Percentiles rank a stretch among this genome's conserved stretches.
Evolutionary conservation across 805 yeast species (phyloP).

Genomic region (Tetrapisispora nanseiensis): DNA sequence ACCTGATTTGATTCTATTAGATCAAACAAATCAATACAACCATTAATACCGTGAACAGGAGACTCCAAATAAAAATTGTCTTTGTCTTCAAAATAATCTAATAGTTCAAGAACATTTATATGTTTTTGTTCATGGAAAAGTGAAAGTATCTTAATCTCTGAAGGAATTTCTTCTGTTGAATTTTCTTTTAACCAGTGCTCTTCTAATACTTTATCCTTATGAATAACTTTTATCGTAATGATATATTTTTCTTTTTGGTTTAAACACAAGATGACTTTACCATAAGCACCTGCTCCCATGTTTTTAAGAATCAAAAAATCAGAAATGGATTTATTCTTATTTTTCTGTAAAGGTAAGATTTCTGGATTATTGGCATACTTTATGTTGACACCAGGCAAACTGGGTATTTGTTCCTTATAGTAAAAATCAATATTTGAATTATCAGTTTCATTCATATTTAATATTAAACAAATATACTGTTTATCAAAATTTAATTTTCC

Average conservation of each 20-base stretch:
- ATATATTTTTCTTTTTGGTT: slow-evolving; percentile 52
- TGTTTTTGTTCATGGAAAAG: slow-evolving; percentile 65
- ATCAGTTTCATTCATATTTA: not conserved
- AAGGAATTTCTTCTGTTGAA: slow-evolving; percentile 80
- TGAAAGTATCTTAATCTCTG: slow-evolving; percentile 86
- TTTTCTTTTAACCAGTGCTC: slow-evolving; percentile 97
- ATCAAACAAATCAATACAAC: slow-evolving; percentile 88
- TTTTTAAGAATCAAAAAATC: slow-evolving; percentile 64
- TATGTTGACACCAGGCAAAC: slow-evolving; percentile 65
- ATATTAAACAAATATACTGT: not conserved
- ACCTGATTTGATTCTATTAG: slow-evolving; percentile 72
- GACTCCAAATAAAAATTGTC: slow-evolving; percentile 82
- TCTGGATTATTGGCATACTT: slow-evolving; percentile 4
- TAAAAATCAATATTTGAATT: no score
- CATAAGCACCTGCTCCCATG: slow-evolving; percentile 95
- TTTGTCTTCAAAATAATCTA: slow-evolving; percentile 89
- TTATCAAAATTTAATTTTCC: not conserved
- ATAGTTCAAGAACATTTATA: slow-evolving; percentile 70
- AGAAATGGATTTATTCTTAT: slow-evolving; percentile 42
- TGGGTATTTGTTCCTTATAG: not conserved
- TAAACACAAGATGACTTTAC: slow-evolving; percentile 74
- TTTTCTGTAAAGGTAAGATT: slow-evolving; percentile 59
- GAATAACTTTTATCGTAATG: slow-evolving; percentile 79
- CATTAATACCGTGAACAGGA: slow-evolving; percentile 79
- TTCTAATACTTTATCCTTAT: slow-evolving; percentile 82